Conservation (phyloP, 1,284 basidiomycete species). For the Trichosporon coremiiforme region DNA sequence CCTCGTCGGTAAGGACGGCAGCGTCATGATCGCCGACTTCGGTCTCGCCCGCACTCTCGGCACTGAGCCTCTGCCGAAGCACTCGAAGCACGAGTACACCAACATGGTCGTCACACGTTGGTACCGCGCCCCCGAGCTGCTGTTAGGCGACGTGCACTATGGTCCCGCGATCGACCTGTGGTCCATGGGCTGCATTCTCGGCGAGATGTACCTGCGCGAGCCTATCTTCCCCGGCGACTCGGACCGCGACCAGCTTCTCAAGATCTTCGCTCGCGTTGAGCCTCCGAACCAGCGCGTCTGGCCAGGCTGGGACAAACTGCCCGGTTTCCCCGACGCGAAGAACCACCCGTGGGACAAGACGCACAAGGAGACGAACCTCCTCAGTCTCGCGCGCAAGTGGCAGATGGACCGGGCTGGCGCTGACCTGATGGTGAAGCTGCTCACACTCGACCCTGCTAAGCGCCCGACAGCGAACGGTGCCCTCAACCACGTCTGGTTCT, state of each 20-base stretch:
- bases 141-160: conserved; percentile 88
- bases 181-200: conserved; percentile 95
- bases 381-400: conserved; percentile 39
- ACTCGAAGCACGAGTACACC: conserved; percentile 70
- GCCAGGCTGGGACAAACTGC: conserved; percentile 76
- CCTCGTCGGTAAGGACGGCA: conserved; percentile 83
- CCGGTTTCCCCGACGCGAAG: conserved; percentile 73
- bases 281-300: conserved; percentile 72
- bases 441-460: conserved; percentile 60
- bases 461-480: conserved; percentile 60
- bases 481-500: conserved; percentile 62
- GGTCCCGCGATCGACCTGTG: conserved; percentile 95
- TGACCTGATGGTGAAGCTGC: conserved; percentile 58
- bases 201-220: conserved; percentile 87
- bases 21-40: conserved; percentile 90
- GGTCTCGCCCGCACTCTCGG: conserved; percentile 73
- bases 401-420: conserved; percentile 49
- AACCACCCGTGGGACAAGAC: conserved; percentile 46
- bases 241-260: conserved; percentile 86
- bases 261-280: conserved; percentile 87
- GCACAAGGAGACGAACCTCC: conserved; percentile 35
- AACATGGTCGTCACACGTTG: conserved; percentile 98
- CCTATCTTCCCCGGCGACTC: conserved; percentile 86
- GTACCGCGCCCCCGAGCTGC: conserved; percentile 95
- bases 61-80: conserved; percentile 55